Evolutionary conservation across 108 stramenopile genomes (phyloP).

Genomic region (Stephanodiscus triporus): DNA sequence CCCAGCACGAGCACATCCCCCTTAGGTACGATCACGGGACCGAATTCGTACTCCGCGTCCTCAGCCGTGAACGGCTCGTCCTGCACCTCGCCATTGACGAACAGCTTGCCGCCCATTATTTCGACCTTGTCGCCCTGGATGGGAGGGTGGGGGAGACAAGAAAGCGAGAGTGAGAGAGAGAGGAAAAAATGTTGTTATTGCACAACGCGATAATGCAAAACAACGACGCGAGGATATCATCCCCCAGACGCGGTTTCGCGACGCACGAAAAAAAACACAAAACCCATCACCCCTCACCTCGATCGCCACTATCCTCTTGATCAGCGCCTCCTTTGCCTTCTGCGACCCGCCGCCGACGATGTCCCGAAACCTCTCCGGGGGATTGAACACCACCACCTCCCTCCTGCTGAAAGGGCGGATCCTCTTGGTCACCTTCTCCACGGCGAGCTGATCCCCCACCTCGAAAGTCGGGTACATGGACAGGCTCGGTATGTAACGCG

Average conservation of each 20-base stretch:
- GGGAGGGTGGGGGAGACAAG: neutral
- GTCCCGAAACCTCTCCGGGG: conserved; percentile 84
- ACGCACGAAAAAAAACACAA: neutral
- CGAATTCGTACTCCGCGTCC: conserved; percentile 85
- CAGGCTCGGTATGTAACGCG: conserved; percentile 91
- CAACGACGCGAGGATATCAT: neutral
- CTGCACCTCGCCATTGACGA: conserved; percentile 87
- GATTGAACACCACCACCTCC: conserved; percentile 97
- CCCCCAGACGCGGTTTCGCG: neutral
- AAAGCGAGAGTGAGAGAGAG: neutral
- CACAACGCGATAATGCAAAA: neutral
- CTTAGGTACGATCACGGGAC: conserved; percentile 81
- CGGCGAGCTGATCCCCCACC: conserved; percentile 95
- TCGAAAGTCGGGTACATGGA: conserved; percentile 98
- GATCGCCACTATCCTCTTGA: conserved; percentile 95
- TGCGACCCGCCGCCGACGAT: conserved; percentile 63
- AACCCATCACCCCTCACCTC: conserved; percentile 56
- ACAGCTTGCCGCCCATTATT: conserved; percentile 87
- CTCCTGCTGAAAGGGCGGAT: conserved; percentile 82
- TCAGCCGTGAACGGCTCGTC: conserved; percentile 91
- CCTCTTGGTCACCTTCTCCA: conserved; percentile 94
- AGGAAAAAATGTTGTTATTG: neutral
- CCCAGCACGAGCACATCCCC: conserved; percentile 88
- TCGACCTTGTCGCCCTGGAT: conserved; percentile 86
- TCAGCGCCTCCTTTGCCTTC: conserved; percentile 87